These are phyloP conservation scores for Phytophthora pinifolia DNA, from an alignment of 352 stramenopile species.

Conservation along the genomic window DNA sequence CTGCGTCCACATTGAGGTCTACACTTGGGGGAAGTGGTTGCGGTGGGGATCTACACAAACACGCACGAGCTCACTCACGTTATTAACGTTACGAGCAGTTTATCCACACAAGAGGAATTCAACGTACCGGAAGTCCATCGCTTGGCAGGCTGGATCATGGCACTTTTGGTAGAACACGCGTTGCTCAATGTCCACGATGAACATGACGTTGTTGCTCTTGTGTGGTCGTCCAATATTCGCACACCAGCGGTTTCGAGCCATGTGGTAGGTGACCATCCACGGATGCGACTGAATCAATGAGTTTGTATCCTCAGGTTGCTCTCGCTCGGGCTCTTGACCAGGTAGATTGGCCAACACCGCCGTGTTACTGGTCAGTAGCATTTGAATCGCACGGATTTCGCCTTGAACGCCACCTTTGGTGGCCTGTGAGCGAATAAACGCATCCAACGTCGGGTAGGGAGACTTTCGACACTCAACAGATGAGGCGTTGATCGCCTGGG, in stretches of 20 bases:
- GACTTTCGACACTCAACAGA: constrained; percentile 53
- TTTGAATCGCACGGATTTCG: constrained; percentile 89
- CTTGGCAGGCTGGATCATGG: constrained; percentile 91
- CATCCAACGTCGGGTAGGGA: constrained; percentile 58
- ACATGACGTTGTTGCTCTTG: constrained; percentile 97
- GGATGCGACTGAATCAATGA: constrained; percentile 14
- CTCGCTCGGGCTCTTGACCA: constrained; percentile 8
- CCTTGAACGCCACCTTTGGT: constrained; percentile 72
- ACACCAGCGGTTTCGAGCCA: constrained; percentile 94
- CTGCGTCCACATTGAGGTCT: constrained; percentile 6
- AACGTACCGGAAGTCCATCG: constrained; percentile 59
- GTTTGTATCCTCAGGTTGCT: constrained; percentile 1
- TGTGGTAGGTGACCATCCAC: constrained; percentile 92
- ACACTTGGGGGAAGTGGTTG: constrained; percentile 39
- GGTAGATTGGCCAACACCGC: constrained; percentile 16
- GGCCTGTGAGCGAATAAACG: constrained; percentile 60
- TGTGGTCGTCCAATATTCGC: constrained; percentile 89
- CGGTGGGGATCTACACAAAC: constrained; percentile 36
- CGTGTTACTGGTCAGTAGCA: constrained; percentile 55
- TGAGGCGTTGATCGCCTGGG: no score
- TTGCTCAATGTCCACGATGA: constrained; percentile 89
- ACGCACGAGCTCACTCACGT: constrained; percentile 1
- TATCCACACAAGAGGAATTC: neutral
- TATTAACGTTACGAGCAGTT: neutral
- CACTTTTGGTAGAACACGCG: constrained; percentile 91